Evolutionary conservation across 2,329 filamentous ascomycete species (phyloP).

Genomic region (Pseudogymnoascus sp.): DNA sequence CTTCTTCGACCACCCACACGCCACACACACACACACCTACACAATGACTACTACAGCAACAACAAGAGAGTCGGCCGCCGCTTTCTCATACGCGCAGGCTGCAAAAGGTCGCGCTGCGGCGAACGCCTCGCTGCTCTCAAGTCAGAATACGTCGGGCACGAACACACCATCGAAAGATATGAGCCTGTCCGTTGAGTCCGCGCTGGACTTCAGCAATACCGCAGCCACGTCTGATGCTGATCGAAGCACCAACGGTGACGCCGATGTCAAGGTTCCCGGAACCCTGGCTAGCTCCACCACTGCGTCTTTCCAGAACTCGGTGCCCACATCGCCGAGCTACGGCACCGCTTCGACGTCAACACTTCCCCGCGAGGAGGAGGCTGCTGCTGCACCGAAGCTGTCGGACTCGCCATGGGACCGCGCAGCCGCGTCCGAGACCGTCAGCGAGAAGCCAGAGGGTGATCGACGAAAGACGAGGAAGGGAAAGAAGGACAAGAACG

Average conservation of each 20-base stretch:
- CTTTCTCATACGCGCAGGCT: constrained; percentile 91
- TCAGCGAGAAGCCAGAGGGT: constrained; percentile 30
- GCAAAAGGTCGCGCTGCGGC: constrained; percentile 60
- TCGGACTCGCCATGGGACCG: background rate
- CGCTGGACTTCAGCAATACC: background rate
- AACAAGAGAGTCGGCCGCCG: constrained; percentile 27
- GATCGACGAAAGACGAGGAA: constrained; percentile 26
- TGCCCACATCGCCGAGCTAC: constrained; percentile 44
- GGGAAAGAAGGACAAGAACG: constrained; percentile 32
- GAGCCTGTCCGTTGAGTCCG: constrained; percentile 16
- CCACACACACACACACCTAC: background rate
- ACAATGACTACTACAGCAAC: constrained; percentile 35
- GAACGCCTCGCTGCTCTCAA: constrained; percentile 22
- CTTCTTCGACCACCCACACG: background rate
- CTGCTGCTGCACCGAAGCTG: background rate
- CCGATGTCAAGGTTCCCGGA: constrained; percentile 12
- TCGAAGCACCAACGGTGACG: constrained; percentile 20
- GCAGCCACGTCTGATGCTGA: constrained; percentile 11
- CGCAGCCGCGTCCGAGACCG: constrained; percentile 55
- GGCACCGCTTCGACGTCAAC: constrained; percentile 42
- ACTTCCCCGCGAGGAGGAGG: constrained; percentile 48
- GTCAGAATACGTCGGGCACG: constrained; percentile 24
- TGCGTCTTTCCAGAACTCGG: constrained; percentile 27
- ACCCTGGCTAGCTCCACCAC: constrained; percentile 18
- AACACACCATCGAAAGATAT: constrained; percentile 25